A percentile compares a stretch with the other conserved stretches of the same genome.
Conservation (phyloP, 2,329 filamentous ascomycete genomes). For the Trichophyton benhamiae region DNA sequence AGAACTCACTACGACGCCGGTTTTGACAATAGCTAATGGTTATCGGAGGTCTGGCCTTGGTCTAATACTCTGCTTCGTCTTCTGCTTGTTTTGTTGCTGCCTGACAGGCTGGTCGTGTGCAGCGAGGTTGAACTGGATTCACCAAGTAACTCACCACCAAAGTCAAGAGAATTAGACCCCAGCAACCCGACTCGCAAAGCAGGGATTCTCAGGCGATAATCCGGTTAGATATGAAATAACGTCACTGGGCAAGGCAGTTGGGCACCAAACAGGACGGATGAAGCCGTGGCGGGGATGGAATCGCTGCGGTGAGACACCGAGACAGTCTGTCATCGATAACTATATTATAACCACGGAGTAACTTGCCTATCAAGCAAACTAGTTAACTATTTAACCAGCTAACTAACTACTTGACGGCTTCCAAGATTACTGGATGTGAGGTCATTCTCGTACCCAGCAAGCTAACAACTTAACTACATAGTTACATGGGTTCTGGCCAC, state of each 20-base stretch:
- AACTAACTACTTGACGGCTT: no score
- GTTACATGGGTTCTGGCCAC: no score
- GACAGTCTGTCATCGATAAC: no score
- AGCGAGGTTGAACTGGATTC: background rate
- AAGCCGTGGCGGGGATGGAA: background rate
- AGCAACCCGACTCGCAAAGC: background rate
- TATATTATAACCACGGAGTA: no score
- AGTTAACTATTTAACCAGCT: no score
- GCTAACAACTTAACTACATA: no score
- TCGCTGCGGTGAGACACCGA: background rate
- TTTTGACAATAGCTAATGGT: no score
- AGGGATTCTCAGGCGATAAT: background rate
- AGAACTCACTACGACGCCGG: no score
- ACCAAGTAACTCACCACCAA: background rate
- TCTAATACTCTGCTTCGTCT: background rate
- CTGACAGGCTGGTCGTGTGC: background rate
- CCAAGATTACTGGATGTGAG: no score
- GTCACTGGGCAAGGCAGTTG: background rate
- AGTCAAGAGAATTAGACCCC: background rate
- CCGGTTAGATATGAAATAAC: background rate
- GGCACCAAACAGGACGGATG: background rate
- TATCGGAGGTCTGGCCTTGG: no score
- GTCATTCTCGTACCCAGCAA: no score
- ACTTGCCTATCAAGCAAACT: background rate
- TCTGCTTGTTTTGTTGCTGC: background rate